Evolutionary conservation across 345 rosid species (phyloP).

Genomic region (Chamaenerion angustifolium): DNA sequence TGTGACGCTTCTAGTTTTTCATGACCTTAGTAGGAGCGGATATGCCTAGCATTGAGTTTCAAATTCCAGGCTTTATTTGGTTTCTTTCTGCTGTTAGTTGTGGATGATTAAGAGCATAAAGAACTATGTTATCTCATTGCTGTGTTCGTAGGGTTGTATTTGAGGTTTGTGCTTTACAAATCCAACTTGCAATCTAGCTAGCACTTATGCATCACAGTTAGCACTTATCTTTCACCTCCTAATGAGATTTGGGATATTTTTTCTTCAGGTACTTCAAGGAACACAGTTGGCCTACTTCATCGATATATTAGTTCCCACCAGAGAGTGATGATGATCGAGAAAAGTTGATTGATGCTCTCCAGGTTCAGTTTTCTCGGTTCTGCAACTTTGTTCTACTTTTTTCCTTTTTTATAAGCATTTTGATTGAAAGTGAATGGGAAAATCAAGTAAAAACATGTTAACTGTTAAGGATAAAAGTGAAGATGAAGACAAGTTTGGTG

Average conservation of each 20-base stretch:
- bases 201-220: neutral
- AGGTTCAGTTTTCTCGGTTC: constrained; percentile 22
- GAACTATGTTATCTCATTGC: no score
- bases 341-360: constrained; percentile 66
- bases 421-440: no score
- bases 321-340: constrained; percentile 51
- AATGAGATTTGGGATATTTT: neutral
- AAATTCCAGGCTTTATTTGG: no score
- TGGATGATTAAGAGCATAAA: no score
- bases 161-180: neutral
- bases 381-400: neutral
- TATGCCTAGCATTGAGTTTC: no score
- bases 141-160: neutral
- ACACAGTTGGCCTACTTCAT: constrained; percentile 85
- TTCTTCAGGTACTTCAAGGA: constrained; percentile 66
- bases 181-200: neutral
- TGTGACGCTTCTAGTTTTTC: no score
- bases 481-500: neutral
- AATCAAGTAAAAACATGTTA: neutral
- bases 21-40: no score
- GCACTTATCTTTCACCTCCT: neutral
- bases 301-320: constrained; percentile 40
- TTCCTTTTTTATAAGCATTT: neutral
- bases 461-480: neutral
- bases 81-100: no score